Percentiles rank a stretch among this genome's conserved stretches.
phyloP scores from a whole-genome alignment of 164 flowering plant species.

The Annona cherimola region DNA sequence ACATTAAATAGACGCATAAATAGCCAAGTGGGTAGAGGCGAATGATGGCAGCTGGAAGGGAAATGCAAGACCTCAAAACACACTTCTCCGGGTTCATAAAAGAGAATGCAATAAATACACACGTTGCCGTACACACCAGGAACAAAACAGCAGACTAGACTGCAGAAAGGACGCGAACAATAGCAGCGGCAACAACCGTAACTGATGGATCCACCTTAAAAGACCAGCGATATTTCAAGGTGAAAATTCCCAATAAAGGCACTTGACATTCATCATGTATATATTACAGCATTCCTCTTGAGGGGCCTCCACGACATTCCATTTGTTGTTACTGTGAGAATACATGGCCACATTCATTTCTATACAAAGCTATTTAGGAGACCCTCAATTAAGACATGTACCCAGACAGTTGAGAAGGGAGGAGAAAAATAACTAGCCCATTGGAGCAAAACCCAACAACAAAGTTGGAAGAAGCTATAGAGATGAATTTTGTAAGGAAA shows the following conservation, averaged over 20 bases:
- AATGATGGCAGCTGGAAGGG: too few relatives aligned
- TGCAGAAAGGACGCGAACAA: too few relatives aligned
- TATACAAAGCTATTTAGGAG: slow-evolving; percentile 6
- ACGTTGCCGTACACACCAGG: too few relatives aligned
- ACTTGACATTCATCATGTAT: neutral
- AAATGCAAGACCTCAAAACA: too few relatives aligned
- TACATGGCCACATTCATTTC: slow-evolving; percentile 4
- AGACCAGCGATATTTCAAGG: neutral
- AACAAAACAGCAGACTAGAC: too few relatives aligned
- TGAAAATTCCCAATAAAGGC: neutral
- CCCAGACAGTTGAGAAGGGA: neutral
- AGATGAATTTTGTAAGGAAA: neutral
- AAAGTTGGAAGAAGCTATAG: neutral
- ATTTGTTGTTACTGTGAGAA: slow-evolving; percentile 1
- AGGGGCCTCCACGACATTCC: slow-evolving; percentile 1
- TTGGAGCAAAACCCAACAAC: slow-evolving; percentile 3
- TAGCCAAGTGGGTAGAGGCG: too few relatives aligned
- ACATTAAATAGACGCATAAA: too few relatives aligned
- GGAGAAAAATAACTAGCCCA: neutral
- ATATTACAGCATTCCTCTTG: neutral
- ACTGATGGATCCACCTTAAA: too few relatives aligned
- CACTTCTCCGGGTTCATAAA: too few relatives aligned
- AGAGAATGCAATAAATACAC: too few relatives aligned
- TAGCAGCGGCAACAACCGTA: too few relatives aligned
- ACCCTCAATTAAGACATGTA: neutral